These are phyloP conservation scores for Xanthoconium separans DNA, from an alignment of 1,284 basidiomycete species.

Conservation along the genomic window DNA sequence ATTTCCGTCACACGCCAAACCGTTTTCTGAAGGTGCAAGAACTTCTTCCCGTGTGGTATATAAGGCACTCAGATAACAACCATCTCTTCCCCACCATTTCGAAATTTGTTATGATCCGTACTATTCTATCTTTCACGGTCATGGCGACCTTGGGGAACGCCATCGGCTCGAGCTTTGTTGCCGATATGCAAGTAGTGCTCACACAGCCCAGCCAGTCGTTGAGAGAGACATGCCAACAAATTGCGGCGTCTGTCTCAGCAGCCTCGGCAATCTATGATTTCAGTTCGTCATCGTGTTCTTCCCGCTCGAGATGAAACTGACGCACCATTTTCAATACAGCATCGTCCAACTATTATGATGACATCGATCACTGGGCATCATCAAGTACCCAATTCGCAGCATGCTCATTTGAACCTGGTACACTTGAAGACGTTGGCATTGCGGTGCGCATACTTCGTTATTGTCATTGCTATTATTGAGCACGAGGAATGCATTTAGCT, in stretches of 20 bases:
- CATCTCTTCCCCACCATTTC: neutral
- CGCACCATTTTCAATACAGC: neutral
- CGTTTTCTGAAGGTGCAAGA: too few relatives aligned
- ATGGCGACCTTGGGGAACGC: neutral
- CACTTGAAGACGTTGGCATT: conserved; percentile 40
- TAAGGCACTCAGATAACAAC: neutral
- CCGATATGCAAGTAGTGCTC: neutral
- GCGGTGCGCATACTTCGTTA: conserved; percentile 36
- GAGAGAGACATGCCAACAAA: conserved; percentile 1
- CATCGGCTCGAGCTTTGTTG: neutral
- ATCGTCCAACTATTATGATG: conserved; percentile 33
- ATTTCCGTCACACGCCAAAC: neutral
- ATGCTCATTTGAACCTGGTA: conserved; percentile 54
- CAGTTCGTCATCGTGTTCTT: neutral
- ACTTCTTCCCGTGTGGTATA: neutral
- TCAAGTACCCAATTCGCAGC: conserved; percentile 43
- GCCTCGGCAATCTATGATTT: conserved; percentile 17
- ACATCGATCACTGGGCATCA: conserved; percentile 45
- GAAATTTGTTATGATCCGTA: conserved; percentile 1
- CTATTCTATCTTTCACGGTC: neutral
- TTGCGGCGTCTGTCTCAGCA: conserved; percentile 7
- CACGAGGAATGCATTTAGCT: conserved; percentile 1
- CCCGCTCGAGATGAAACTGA: neutral
- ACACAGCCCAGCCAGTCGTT: neutral
- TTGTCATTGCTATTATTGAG: neutral